A percentile compares a stretch with the other conserved stretches of the same genome.
Conservation (phyloP, 495 filamentous ascomycete genomes). For the Staphylotrichum longicolle region DNA sequence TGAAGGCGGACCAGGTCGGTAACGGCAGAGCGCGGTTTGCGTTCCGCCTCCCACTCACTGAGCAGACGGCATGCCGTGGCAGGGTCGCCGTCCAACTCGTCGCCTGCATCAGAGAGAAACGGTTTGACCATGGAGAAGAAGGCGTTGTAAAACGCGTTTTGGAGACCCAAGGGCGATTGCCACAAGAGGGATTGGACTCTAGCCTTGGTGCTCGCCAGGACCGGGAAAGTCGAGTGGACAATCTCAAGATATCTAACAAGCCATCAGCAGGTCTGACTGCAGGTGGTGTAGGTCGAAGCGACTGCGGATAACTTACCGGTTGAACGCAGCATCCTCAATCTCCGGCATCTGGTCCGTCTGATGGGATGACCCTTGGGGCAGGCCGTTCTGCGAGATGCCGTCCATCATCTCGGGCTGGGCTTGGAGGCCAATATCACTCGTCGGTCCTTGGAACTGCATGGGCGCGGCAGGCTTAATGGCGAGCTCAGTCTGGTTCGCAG, state of each 20-base stretch:
- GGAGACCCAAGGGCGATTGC: slow-evolving; percentile 57
- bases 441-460: slow-evolving; percentile 26
- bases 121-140: slow-evolving; percentile 62
- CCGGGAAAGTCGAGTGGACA: slow-evolving; percentile 71
- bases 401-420: slow-evolving; percentile 31
- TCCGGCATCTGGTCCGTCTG: slow-evolving; percentile 35
- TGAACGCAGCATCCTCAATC: slow-evolving; percentile 46
- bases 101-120: slow-evolving; percentile 49
- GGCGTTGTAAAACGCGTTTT: slow-evolving; percentile 70
- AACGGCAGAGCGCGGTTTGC: slow-evolving; percentile 41
- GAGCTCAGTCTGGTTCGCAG: slow-evolving; percentile 39
- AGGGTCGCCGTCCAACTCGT: slow-evolving; percentile 38
- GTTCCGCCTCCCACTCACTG: slow-evolving; percentile 53
- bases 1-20: slow-evolving; percentile 63
- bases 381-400: slow-evolving; percentile 18
- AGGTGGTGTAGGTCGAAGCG: background rate
- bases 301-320: slow-evolving; percentile 41
- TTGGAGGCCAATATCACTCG: slow-evolving; percentile 23
- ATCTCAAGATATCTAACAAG: slow-evolving; percentile 62
- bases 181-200: slow-evolving; percentile 60
- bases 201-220: slow-evolving; percentile 66
- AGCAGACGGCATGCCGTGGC: slow-evolving; percentile 51
- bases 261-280: background rate
- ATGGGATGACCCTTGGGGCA: slow-evolving; percentile 31
- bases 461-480: slow-evolving; percentile 36